Evolutionary conservation across 306 rosid species (phyloP), one percentile per base, ranked within the genome.

Genomic region (Trichosanthes truncata): DNA sequence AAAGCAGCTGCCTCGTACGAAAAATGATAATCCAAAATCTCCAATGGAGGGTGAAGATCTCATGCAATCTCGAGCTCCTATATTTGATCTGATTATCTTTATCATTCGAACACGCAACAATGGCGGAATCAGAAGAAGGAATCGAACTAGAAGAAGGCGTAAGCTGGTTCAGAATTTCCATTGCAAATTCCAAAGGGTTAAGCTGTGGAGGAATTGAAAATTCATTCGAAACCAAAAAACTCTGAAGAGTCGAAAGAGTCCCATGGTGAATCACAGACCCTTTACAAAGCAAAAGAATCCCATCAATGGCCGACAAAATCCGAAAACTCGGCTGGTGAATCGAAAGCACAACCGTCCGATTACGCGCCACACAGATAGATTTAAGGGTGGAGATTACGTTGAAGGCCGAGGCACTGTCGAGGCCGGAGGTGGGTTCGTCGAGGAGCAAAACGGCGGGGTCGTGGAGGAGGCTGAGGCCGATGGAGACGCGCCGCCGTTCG

Each of bases 351-450:
- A 92, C 84, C 0, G 98, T 95, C 59, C 97, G 87, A 65, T 87
- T 80, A 6, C 92, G 86, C 1, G 97, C 81, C 33, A 82, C 82
- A 49, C 90, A 91, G 9, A 90, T 85, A 41, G 97, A 87, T 75
- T 87, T 92, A 5, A 95, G 89, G 14, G 90, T 89, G 31, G 90
- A 97, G 85, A 94, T 89, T 40, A 94, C 90, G 51, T 92, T 92
- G 84, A 87, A 92, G 12, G 98, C 95, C 1, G 93, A 89, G 0
- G 91, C 84, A 36, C 97, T 91, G 67, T 94, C 97, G 9, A 94
- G 97, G 0, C 98, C 95, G 8, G 98, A 92, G 43, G 98, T 94
- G n/a, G 98, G 98, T 63, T 94, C 98, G 71, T 94, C 98, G 0
- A 94, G 93, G 10, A 94, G 91, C 15, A 94, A 43, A 3, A 94